These are phyloP conservation scores for Coemansia sp. DNA, from an alignment of 192 early-diverging fungal genomes.

Conservation along the genomic window DNA sequence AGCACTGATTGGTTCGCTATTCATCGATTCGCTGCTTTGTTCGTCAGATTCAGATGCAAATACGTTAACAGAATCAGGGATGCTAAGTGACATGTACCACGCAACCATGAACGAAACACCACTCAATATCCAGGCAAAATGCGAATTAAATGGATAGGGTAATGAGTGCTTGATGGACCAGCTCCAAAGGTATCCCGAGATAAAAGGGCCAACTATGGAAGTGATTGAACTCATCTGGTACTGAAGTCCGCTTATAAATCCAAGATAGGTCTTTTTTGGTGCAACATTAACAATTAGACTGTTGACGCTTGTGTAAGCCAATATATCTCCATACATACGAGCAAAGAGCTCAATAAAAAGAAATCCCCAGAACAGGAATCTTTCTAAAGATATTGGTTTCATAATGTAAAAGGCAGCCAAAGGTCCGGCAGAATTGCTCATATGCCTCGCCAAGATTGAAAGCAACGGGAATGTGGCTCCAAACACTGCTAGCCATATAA, in stretches of 20 bases:
- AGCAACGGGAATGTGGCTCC: too few species aligned
- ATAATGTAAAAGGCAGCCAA: too few species aligned
- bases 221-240: slow-evolving; percentile 23
- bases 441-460: too few species aligned
- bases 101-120: too few species aligned
- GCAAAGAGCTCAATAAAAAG: slow-evolving; percentile 10
- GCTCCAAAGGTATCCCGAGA: too few species aligned
- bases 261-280: slow-evolving; percentile 17
- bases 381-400: neutral
- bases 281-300: slow-evolving; percentile 36
- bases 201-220: slow-evolving; percentile 10
- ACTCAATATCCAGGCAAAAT: too few species aligned
- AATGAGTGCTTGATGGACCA: too few species aligned
- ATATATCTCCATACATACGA: slow-evolving; percentile 20
- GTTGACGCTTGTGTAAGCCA: slow-evolving; percentile 43
- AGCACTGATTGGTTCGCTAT: too few species aligned
- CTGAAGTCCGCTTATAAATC: too few species aligned
- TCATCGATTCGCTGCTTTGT: neutral
- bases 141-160: too few species aligned
- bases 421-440: too few species aligned
- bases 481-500: too few species aligned
- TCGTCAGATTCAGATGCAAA: slow-evolving; percentile 23
- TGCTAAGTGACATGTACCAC: slow-evolving; percentile 21
- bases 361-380: slow-evolving; percentile 14
- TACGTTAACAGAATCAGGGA: slow-evolving; percentile 33